Percentiles rank a stretch among this genome's conserved stretches.
Conservation (phyloP, 169 alveolate genomes). For the Cryptosporidium parvum region DNA sequence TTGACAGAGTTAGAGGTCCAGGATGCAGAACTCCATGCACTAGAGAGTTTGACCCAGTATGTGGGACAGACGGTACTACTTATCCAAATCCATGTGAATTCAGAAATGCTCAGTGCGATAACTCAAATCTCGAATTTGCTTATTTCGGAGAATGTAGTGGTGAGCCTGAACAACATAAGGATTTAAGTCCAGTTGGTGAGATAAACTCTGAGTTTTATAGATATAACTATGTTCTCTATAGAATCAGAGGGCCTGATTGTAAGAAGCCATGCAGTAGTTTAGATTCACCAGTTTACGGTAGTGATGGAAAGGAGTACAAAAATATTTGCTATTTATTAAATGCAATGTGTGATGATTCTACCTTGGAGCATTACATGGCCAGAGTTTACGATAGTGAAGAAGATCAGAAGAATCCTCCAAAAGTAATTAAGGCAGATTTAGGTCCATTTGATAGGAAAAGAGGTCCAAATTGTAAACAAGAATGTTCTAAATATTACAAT, state of each 20-base stretch:
- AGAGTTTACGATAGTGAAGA: slow-evolving; percentile 17
- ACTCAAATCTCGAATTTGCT: background rate
- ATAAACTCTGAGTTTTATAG: slow-evolving; percentile 36
- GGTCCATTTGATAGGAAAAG: slow-evolving; percentile 63
- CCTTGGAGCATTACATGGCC: slow-evolving; percentile 23
- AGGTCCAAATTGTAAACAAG: slow-evolving; percentile 49
- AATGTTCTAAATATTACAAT: slow-evolving; percentile 27
- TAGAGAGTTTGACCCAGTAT: slow-evolving; percentile 14
- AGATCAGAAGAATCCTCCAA: background rate
- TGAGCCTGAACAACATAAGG: background rate
- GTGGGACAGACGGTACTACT: slow-evolving; percentile 61
- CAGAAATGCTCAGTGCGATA: slow-evolving; percentile 54
- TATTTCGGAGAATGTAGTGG: slow-evolving; percentile 1
- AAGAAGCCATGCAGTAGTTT: slow-evolving; percentile 28
- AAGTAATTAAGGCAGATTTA: background rate
- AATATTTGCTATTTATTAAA: slow-evolving; percentile 44
- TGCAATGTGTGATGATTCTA: slow-evolving; percentile 66
- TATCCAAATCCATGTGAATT: slow-evolving; percentile 40
- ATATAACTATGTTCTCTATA: slow-evolving; percentile 9
- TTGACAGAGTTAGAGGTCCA: slow-evolving; percentile 35
- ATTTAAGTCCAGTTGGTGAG: slow-evolving; percentile 9
- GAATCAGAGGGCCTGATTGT: slow-evolving; percentile 33
- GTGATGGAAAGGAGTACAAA: slow-evolving; percentile 55
- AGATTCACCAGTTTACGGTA: slow-evolving; percentile 51
- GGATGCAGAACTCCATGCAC: slow-evolving; percentile 47